Base-by-base conservation (phyloP, 331 rosid genomes). In the Pyracantha coccinea region DNA sequence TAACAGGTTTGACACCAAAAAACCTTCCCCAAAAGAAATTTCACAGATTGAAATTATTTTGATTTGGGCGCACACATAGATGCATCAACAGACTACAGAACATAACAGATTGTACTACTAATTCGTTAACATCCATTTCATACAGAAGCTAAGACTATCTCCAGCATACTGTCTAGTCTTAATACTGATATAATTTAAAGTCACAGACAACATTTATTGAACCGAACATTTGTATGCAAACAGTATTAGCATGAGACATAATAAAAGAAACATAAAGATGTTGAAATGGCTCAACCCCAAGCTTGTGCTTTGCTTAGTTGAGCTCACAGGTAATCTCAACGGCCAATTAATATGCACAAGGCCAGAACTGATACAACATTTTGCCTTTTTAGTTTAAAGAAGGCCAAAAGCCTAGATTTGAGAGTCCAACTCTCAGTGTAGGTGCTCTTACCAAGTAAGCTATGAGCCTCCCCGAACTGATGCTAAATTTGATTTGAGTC, bases 1-100 rank as follows among this genome's bases (percentile, higher is more conserved):
- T 57, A 75, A 54, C 5, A 66, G 69, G 58, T n/a, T 66, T 47
- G 66, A 60, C 21, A 31, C 78, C 71, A 52, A 53, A 28, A 28
- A 54, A 11, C 66, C 29, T 33, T 35, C 28, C 28, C 17, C 29
- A 68, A 17, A 33, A 27, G 72, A 76, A 53, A 65, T 32, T 47
- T 52, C 57, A 47, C 29, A 38, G 67, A 75, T 27, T 58, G 66
- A 52, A 57, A 20, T 9, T 15, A 50, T 10, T 8, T 15, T 23
- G 76, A 33, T 33, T 50, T 72, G 38, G 24, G 24, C 38, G 58
- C 38, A 14, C 52, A 57, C 24, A 72, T 4, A 72, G 25, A 72
- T 5, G 17, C 31, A 20, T 44, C 58, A 71, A 33, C 38, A 35
- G 14, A 72, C 53, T 52, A 71, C 38, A 24, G 53, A 50, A 32